Evolutionary conservation across 225 moss, liverwort and hornwort genomes (phyloP).

Genomic region (Polytrichum commune): DNA sequence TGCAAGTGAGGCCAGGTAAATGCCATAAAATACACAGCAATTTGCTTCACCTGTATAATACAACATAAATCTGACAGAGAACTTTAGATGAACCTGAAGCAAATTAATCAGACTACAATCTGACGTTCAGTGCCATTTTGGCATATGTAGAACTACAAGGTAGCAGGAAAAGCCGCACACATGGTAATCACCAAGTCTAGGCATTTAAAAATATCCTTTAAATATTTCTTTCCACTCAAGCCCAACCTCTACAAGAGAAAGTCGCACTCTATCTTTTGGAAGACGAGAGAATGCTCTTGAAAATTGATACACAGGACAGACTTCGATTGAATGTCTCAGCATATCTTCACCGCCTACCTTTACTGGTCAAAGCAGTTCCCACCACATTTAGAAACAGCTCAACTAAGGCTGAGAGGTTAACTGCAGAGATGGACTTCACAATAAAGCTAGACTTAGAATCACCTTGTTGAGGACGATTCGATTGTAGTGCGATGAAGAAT

Average conservation of each 20-base stretch:
- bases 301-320: constrained; percentile 18
- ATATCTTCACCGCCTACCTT: constrained; percentile 46
- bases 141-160: background rate
- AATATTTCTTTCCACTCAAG: constrained; percentile 33
- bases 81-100: background rate
- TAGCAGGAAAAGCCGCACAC: background rate
- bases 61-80: background rate
- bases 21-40: background rate
- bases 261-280: constrained; percentile 29
- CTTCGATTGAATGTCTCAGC: constrained; percentile 30
- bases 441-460: constrained; percentile 8
- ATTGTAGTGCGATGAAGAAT: constrained; percentile 23
- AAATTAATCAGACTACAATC: background rate
- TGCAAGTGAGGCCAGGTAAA: background rate
- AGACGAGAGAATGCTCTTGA: constrained; percentile 41
- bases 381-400: constrained; percentile 35
- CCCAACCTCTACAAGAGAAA: constrained; percentile 34
- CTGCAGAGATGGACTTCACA: constrained; percentile 35
- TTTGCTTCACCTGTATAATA: background rate
- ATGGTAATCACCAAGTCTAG: background rate
- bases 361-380: constrained; percentile 40
- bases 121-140: background rate
- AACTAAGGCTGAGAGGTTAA: constrained; percentile 42
- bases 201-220: background rate
- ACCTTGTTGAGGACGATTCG: constrained; percentile 22